phyloP scores from a whole-genome alignment of 164 flowering plant genomes.

The Tetracentron sinense region DNA sequence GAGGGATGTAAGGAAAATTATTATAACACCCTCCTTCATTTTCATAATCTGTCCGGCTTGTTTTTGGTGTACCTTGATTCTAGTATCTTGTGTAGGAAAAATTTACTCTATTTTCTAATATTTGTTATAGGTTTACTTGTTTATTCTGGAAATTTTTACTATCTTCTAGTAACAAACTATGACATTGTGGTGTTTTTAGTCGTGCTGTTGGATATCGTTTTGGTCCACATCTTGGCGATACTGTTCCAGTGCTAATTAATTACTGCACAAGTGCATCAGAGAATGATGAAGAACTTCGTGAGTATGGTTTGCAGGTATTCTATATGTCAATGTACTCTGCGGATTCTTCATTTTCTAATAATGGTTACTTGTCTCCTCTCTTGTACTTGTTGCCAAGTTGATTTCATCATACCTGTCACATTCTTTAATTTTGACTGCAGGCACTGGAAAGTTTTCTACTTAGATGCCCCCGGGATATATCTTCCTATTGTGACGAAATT shows the following conservation, averaged over 20 bases:
- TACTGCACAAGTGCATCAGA: constrained; percentile 93
- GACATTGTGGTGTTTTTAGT: constrained; percentile 33
- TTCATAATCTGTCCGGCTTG: no score
- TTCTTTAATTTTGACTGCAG: constrained; percentile 34
- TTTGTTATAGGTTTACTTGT: background rate
- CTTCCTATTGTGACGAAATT: constrained; percentile 75
- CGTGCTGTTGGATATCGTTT: constrained; percentile 99
- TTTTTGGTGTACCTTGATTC: no score
- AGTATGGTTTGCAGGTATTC: constrained; percentile 92
- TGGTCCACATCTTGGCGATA: constrained; percentile 89
- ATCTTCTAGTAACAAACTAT: background rate
- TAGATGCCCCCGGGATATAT: constrained; percentile 90
- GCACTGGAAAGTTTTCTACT: constrained; percentile 93
- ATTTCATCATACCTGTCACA: background rate
- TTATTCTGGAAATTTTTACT: background rate
- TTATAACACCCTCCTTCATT: no score
- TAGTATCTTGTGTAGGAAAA: background rate
- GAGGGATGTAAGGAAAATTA: no score
- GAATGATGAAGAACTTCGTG: constrained; percentile 98
- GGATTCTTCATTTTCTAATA: constrained; percentile 1
- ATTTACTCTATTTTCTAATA: background rate
- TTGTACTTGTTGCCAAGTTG: background rate
- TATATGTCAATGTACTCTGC: background rate
- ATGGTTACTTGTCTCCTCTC: background rate
- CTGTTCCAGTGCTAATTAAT: constrained; percentile 75